Evolutionary conservation across 116 monocot species (phyloP), one percentile per base, ranked within the genome.

Genomic region (Zostera marina): DNA sequence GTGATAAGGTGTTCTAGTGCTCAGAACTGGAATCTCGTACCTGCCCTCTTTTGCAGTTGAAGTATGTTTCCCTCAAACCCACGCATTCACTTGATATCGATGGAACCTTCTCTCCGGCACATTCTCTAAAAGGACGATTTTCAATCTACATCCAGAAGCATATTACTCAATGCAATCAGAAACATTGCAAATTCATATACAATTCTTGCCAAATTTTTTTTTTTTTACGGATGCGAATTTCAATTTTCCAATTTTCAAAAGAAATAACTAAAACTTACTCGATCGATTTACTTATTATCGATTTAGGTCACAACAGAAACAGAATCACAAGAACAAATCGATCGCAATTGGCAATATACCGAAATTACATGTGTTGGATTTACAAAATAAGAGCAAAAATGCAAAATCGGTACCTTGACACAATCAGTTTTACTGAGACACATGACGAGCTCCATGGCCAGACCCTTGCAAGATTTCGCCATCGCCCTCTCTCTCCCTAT

Each of bases 21-120:
- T n/a, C n/a, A n/a, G n/a, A n/a, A n/a, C n/a, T 32, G 5, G 32
- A 32, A 32, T 32, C 32, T 32, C 32, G 66, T 77, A 61, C 93
- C 84, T 93, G 93, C 38, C 93, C 93, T 58, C 93, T 78, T 70
- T 93, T 93, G 81, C 93, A 93, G 65, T 84, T 93, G 65, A 93
- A 93, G 68, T 89, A 96, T 40, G 96, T 96, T 78, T 96, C 96
- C 62, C 96, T 73, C 46, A 96, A 63, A 51, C 96, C 96, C 12
- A 96, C 78, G 74, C 90, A 96, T 67, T 96, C 90, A 62, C 83
- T 90, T 22, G 82, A 56, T 60, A 89, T 90, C 48, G 52, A 51
- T 17, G 96, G 96, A 15, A 67, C 80, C 62, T 80, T 85, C 74
- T 96, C 96, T 61, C 86, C 86, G 17, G 90, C 86, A 74, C 96